Evolutionary conservation across 306 rosid genomes (phyloP), one percentile per base, ranked within the genome.

Genomic region (Cicer arietinum): DNA sequence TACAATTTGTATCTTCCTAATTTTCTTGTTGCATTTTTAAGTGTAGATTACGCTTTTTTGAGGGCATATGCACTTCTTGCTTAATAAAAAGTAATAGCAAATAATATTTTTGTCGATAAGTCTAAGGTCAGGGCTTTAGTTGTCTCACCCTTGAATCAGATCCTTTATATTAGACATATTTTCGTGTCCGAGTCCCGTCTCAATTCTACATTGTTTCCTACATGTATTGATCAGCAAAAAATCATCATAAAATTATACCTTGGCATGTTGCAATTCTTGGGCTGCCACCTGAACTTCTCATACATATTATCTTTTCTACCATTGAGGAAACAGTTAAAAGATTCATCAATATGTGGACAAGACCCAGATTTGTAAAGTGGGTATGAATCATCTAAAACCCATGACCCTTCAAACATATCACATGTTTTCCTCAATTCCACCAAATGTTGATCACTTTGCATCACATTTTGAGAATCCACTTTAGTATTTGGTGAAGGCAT

Each of bases 291-390:
- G 76, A 72, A 81, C 46, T 86, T 87, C 79, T 85, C 91, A 73
- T 47, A 80, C 61, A 81, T 56, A 25, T 82, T 81, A 68, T 90
- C 96, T 12, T 71, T 90, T 51, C 94, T 84, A 13, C 96, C 94
- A 40, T 92, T 92, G 64, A 39, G 39, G 47, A 82, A 68, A 73
- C 97, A 92, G 69, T 86, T 62, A 80, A 92, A 92, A 50, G 91
- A 89, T 78, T 90, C 94, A 65, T 92, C 97, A 18, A 92, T 83
- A 69, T 77, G 57, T 13, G 89, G 78, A 69, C 97, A 92, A 41
- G 97, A 88, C 20, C 93, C 97, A 1, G 93, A 81, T 69, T 67
- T 78, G 76, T 90, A 92, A 50, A 88, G 93, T 10, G 93, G 89
- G 51, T 87, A 83, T 1, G 93, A 85, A 67, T 90, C 96, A 64